Percentiles rank a stretch among this genome's conserved stretches.
phyloP scores from a whole-genome alignment of 78 protist species.

The Reticulomyxa filosa region DNA sequence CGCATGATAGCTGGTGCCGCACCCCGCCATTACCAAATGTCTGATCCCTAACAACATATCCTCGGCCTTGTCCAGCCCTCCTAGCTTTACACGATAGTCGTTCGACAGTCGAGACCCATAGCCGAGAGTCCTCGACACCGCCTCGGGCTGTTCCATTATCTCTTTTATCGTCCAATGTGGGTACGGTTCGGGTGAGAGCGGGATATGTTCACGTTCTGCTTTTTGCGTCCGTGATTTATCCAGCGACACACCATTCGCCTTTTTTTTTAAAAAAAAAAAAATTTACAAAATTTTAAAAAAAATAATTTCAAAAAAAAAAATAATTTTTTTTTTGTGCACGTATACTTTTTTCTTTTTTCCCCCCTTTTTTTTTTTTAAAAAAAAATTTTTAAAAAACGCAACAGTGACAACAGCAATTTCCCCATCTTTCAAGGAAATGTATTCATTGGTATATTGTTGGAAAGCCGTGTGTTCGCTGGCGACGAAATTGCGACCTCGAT shows the following conservation, averaged over 20 bases:
- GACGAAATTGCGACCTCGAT: neutral
- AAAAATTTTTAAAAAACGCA: too few relatives aligned
- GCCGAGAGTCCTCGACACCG: neutral
- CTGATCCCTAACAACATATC: too few relatives aligned
- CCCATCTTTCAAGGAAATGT: neutral
- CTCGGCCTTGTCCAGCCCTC: too few relatives aligned
- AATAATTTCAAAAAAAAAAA: too few relatives aligned
- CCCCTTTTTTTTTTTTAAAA: too few relatives aligned
- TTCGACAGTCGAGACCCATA: neutral
- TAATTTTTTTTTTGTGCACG: too few relatives aligned
- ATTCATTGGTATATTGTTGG: neutral
- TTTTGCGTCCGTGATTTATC: neutral
- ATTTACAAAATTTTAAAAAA: too few relatives aligned
- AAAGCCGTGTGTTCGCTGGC: neutral
- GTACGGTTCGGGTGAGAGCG: neutral
- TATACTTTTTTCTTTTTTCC: too few relatives aligned
- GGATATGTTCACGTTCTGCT: neutral
- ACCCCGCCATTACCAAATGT: too few relatives aligned
- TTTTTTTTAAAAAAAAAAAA: too few relatives aligned
- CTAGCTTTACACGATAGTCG: too few relatives aligned
- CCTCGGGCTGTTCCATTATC: neutral
- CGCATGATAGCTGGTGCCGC: too few relatives aligned
- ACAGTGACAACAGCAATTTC: neutral
- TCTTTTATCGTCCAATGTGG: neutral
- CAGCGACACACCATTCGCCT: neutral